These are phyloP conservation scores for Kernera saxatilis DNA, from an alignment of 345 rosid genomes.

Conservation along the genomic window DNA sequence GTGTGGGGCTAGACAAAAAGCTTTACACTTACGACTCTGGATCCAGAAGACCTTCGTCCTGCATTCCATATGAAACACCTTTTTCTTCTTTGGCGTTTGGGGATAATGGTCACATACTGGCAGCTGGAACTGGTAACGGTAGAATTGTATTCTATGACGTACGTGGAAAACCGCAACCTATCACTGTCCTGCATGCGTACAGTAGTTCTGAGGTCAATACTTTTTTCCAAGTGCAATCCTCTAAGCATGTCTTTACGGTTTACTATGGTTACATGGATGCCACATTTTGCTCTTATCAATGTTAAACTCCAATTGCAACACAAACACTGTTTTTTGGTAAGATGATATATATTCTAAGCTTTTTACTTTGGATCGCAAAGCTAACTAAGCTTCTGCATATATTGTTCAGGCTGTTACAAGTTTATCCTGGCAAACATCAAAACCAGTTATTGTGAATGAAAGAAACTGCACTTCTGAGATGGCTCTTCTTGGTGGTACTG, in stretches of 20 bases:
- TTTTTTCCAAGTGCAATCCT: neutral
- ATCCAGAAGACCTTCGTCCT: conserved; percentile 69
- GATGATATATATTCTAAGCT: neutral
- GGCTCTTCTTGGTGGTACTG: conserved; percentile 82
- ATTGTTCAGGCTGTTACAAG: conserved; percentile 73
- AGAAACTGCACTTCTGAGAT: conserved; percentile 65
- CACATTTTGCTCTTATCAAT: neutral
- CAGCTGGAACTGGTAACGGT: conserved; percentile 90
- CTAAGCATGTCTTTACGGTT: neutral
- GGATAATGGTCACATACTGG: conserved; percentile 84
- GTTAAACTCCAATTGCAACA: neutral
- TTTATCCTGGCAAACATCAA: conserved; percentile 96
- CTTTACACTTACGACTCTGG: conserved; percentile 80
- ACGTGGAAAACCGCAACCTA: conserved; percentile 85
- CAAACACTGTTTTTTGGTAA: neutral
- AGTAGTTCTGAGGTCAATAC: conserved; percentile 70
- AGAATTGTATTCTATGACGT: conserved; percentile 86
- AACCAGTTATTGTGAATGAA: conserved; percentile 76
- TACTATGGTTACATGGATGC: neutral
- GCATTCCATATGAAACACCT: conserved; percentile 74
- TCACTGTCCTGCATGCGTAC: conserved; percentile 82
- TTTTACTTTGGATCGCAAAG: neutral
- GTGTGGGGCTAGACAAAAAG: conserved; percentile 92
- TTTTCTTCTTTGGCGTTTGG: conserved; percentile 89
- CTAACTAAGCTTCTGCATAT: neutral